phyloP scores from a whole-genome alignment of 805 yeast species.

The Schizosaccharomyces osmophilus region DNA sequence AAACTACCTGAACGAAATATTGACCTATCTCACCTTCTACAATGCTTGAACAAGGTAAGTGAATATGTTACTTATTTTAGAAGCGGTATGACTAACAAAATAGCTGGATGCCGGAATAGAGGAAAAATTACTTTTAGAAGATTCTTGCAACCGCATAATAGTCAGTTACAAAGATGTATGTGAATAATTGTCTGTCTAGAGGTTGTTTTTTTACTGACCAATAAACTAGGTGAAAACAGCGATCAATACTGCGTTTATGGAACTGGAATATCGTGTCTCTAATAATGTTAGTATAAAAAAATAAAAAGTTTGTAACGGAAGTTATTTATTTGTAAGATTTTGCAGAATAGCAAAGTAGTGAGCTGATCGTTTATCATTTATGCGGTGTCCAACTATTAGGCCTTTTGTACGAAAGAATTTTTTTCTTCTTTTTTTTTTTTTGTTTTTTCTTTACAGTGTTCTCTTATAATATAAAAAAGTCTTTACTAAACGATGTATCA shows the following conservation, averaged over 20 bases:
- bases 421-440: no score
- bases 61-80: not conserved
- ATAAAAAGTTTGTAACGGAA: not conserved
- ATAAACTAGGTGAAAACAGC: not conserved
- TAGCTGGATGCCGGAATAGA: slow-evolving; percentile 8
- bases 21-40: slow-evolving; percentile 60
- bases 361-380: no score
- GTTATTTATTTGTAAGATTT: no score
- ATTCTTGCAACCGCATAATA: not conserved
- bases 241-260: not conserved
- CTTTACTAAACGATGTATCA: no score
- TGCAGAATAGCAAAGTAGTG: no score
- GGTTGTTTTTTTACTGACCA: not conserved
- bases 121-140: not conserved
- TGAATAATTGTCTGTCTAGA: not conserved
- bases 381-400: no score
- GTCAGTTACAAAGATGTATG: not conserved
- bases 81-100: not conserved
- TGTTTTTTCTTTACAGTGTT: no score
- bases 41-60: slow-evolving; percentile 40
- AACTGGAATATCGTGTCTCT: not conserved
- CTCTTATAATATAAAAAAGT: no score
- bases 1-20: slow-evolving; percentile 10
- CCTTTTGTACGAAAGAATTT: no score
- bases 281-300: not conserved